Evolutionary conservation across 2,329 filamentous ascomycete species (phyloP), one percentile per base, ranked within the genome.

Genomic region (Diaporthe batatas): DNA sequence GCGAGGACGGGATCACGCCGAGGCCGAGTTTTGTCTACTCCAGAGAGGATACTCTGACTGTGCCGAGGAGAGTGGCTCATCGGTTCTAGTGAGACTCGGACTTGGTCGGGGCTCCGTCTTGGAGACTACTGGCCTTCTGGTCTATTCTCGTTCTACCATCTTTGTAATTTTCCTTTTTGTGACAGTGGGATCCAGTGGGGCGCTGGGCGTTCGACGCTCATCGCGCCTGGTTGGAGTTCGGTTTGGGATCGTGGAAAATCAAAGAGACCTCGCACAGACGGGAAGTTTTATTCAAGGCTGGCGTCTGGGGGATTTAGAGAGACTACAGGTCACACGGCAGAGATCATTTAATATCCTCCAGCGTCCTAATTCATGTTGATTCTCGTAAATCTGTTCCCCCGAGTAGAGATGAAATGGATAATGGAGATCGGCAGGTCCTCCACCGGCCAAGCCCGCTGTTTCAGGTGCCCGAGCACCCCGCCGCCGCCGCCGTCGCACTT

Each of bases 51-150:
- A 44, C 49, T 29, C 49, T 71, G 12, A 55, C 58, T 11, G 58
- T 71, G 12, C 69, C 69, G 2, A 34, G 47, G 21, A 71, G 69
- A 12, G 69, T 71, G 14, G 69, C 69, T 25, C 69, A 71, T 34
- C 42, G 47, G 6, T 71, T 71, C 12, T 71, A 67, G 62, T 53
- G 42, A 16, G 42, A 23, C 25, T 16, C 32, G 18, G 18, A 23
- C 29, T 29, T 29, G 29, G 29, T 29, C 29, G 29, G 29, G 29
- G 5, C 14, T 2, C 3, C 34, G 11, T 34, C 7, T 44, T 14
- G 16, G 14, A 36, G 23, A 10, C 39, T 16, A 1, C 23, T 7
- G 25, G 6, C 5, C n/a, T 47, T 18, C 23, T 47, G 23, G 25
- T 34, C 23, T 6, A 1, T 11, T n/a, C 44, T 47, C 10, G 6